These are phyloP conservation scores for Telfairia occidentalis DNA, from an alignment of 331 rosid genomes.

Conservation along the genomic window DNA sequence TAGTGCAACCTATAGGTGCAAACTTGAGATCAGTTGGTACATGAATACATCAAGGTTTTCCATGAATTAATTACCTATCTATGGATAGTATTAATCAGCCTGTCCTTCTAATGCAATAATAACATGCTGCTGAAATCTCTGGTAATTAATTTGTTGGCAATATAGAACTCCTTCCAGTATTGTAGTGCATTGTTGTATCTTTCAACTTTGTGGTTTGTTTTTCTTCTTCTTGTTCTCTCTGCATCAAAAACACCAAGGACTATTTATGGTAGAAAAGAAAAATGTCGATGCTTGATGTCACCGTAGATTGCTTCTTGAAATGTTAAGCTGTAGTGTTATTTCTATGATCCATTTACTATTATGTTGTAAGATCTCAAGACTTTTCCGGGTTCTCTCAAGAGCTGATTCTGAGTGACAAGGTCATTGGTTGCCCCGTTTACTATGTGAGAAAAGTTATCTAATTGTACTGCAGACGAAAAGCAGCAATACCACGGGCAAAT, in stretches of 20 bases:
- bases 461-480: neutral
- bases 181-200: neutral
- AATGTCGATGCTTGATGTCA: neutral
- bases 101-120: neutral
- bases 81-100: neutral
- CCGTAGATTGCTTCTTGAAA: neutral
- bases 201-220: neutral
- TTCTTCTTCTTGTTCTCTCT: neutral
- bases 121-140: neutral
- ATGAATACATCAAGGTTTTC: neutral
- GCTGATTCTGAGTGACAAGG: neutral
- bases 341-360: neutral
- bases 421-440: neutral
- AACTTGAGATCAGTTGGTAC: neutral
- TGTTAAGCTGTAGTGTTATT: neutral
- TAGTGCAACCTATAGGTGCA: neutral
- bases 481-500: neutral
- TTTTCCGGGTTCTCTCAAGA: neutral
- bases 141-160: neutral
- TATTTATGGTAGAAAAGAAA: neutral
- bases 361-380: neutral
- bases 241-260: neutral
- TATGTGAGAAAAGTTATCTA: neutral
- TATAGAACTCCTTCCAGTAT: neutral
- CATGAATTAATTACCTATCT: neutral